phyloP scores from a whole-genome alignment of 495 filamentous ascomycete genomes.

The Lasiosphaeriaceae sp. region DNA sequence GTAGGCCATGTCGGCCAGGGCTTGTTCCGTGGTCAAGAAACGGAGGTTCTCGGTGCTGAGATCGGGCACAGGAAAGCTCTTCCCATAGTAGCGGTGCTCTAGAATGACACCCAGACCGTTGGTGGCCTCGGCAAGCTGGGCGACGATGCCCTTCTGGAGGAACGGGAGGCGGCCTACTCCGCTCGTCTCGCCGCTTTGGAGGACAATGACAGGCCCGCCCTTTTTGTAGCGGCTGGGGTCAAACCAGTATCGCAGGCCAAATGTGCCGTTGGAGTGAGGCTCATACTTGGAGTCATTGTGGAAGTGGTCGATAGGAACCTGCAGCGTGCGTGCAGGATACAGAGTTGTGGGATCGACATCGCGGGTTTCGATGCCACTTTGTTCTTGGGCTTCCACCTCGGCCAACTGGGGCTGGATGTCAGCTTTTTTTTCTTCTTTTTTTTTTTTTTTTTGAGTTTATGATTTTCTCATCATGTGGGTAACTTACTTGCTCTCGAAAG shows the following conservation, averaged over 20 bases:
- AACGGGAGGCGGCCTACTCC: slow-evolving; percentile 55
- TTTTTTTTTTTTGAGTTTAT: too few relatives aligned
- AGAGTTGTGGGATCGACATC: slow-evolving; percentile 11
- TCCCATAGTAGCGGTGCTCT: slow-evolving; percentile 73
- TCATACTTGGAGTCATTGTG: slow-evolving; percentile 65
- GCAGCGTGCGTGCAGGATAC: slow-evolving; percentile 50
- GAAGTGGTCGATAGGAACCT: slow-evolving; percentile 71
- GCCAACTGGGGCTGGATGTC: too few relatives aligned
- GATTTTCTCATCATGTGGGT: too few relatives aligned
- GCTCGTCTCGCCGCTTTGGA: slow-evolving; percentile 61
- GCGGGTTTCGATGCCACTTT: not conserved
- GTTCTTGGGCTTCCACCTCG: slow-evolving; percentile 5
- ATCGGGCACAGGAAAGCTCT: slow-evolving; percentile 54
- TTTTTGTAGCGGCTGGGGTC: slow-evolving; percentile 60
- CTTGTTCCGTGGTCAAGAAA: slow-evolving; percentile 73
- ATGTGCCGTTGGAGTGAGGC: slow-evolving; percentile 59
- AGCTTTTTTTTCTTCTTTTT: too few relatives aligned
- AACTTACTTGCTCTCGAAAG: too few relatives aligned
- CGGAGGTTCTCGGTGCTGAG: slow-evolving; percentile 62
- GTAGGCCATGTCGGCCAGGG: slow-evolving; percentile 66
- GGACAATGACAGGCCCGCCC: slow-evolving; percentile 70
- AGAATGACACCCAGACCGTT: slow-evolving; percentile 69
- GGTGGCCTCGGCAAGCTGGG: slow-evolving; percentile 58
- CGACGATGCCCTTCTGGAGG: slow-evolving; percentile 66
- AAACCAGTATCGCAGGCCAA: slow-evolving; percentile 69